Percentiles rank a stretch among this genome's conserved stretches.
Conservation (phyloP, 2,329 filamentous ascomycete species). For the Fusarium acutatum region DNA sequence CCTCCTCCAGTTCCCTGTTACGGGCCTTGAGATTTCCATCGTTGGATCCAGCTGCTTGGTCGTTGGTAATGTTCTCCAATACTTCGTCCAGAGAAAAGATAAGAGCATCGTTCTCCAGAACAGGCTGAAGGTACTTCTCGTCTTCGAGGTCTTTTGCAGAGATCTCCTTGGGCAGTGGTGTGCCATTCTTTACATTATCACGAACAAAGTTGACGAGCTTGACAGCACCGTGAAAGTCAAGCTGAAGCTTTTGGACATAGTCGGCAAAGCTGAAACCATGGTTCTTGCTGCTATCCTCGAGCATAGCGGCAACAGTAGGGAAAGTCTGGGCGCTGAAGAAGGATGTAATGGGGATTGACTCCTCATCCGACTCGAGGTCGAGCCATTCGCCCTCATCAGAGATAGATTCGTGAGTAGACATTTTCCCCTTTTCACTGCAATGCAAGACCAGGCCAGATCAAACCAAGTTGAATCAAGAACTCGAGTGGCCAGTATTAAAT, state of each 20-base stretch:
- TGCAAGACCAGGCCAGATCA: conserved; percentile 38
- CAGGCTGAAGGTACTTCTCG: conserved; percentile 83
- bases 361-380: conserved; percentile 69
- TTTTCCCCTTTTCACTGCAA: conserved; percentile 16
- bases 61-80: conserved; percentile 55
- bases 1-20: conserved; percentile 66
- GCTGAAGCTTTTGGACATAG: conserved; percentile 62
- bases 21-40: conserved; percentile 52
- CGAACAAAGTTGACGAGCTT: conserved; percentile 79
- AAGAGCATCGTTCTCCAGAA: conserved; percentile 87
- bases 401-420: conserved; percentile 43
- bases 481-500: neutral
- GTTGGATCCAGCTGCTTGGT: conserved; percentile 52
- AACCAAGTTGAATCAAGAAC: conserved; percentile 40
- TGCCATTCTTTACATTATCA: conserved; percentile 54
- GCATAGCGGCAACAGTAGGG: conserved; percentile 69
- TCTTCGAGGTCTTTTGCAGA: conserved; percentile 72
- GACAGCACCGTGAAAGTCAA: conserved; percentile 78
- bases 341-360: conserved; percentile 69
- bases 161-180: conserved; percentile 64
- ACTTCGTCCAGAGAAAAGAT: conserved; percentile 86
- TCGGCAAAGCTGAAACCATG: conserved; percentile 73
- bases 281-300: conserved; percentile 72
- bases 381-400: conserved; percentile 60
- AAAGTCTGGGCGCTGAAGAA: conserved; percentile 75